Evolutionary conservation across 139 green algal genomes (phyloP), one percentile per base, ranked within the genome.

Genomic region (Diplosphaera chodatii): DNA sequence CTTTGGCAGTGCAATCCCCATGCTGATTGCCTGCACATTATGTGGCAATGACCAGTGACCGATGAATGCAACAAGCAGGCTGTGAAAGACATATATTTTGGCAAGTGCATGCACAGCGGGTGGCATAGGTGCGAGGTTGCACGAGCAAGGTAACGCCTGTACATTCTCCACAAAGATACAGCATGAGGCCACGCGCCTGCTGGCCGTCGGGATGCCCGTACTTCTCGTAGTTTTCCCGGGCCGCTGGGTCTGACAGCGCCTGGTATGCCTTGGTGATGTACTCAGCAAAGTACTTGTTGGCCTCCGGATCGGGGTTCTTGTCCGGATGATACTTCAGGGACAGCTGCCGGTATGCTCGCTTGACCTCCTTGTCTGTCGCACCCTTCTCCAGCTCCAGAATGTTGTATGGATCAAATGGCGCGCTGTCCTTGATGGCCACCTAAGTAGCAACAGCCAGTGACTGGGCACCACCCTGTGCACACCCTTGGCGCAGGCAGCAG

Each of bases 251-350:
- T 76, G 84, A 90, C 25, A 91, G 77, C 13, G 86, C 88, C 59
- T 78, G 64, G 59, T 93, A 85, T 4, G 84, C 91, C 78, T 96
- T 97, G 32, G 79, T 86, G 70, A 97, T 88, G 72, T 82, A 88
- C 30, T 89, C 82, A 4, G 89, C 88, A 84, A 97, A 97, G 75
- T 95, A 96, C 6, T 84, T 70, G 28, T 80, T 56, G 1, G 91
- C 92, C 27, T 80, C 74, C 29, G 90, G 91, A 72, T 97, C 91
- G 3, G 91, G 90, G 73, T 96, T 97, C 83, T 97, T 97, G 74
- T 97, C 92, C 3, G 92, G 92, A 68, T 97, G 92, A 72, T 90
- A 97, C 67, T 78, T 67, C 20, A 93, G 63, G 3, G 86, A 91
- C 30, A 96, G 79, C 67, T 86, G 67, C 40, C 85, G 79, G 82